Percentiles rank a stretch among this genome's conserved stretches.
phyloP scores from a whole-genome alignment of 345 rosid genomes.

The Acer saccharum region DNA sequence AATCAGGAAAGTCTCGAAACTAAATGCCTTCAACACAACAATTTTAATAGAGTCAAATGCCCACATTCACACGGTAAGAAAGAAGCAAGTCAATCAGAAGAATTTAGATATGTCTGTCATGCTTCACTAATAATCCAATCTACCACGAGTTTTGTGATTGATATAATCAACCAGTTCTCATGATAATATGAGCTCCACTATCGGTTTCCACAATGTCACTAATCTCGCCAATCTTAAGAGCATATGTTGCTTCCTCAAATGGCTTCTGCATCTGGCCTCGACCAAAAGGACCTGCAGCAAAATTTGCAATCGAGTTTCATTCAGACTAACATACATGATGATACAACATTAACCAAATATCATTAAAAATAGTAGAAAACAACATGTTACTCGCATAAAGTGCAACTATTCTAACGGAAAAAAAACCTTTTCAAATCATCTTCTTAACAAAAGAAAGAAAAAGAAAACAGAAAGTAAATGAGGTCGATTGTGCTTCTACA shows the following conservation, averaged over 20 bases:
- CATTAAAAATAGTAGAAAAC: background rate
- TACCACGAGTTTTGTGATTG: background rate
- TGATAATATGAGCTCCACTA: constrained; percentile 89
- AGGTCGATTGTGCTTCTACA: too few species aligned
- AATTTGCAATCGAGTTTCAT: constrained; percentile 3
- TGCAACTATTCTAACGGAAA: background rate
- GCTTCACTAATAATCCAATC: constrained; percentile 9
- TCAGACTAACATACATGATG: constrained; percentile 1
- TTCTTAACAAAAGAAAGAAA: too few species aligned
- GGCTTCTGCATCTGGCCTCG: constrained; percentile 98
- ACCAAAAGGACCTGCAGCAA: constrained; percentile 73
- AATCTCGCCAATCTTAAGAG: constrained; percentile 82
- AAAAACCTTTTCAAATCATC: too few species aligned
- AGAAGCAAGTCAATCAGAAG: constrained; percentile 18
- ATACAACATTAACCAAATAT: background rate
- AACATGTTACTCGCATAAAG: background rate
- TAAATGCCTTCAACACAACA: background rate
- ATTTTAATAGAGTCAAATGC: background rate
- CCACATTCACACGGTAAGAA: background rate
- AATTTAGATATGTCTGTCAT: constrained; percentile 3
- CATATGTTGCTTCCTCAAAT: constrained; percentile 82
- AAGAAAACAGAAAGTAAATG: too few species aligned
- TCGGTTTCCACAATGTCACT: constrained; percentile 92
- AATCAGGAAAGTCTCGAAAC: background rate
- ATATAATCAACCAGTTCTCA: constrained; percentile 69